A percentile compares a stretch with the other conserved stretches of the same genome.
Conservation (phyloP, 1,139 yeast species). For the Yamadazyma dendronema region DNA sequence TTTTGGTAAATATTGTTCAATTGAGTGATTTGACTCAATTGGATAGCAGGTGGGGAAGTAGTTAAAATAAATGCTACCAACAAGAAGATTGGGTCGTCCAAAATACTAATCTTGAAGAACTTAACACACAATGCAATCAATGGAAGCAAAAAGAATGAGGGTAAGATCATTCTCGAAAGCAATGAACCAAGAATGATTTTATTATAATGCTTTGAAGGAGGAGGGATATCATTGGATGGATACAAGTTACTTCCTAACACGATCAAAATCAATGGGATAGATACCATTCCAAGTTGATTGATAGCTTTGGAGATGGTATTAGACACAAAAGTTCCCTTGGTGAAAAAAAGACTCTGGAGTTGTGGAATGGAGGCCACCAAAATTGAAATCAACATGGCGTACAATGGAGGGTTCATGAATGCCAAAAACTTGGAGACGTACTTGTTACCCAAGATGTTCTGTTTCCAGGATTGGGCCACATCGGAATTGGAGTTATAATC, state of each 20-base stretch:
- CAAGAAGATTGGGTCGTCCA: slow-evolving; percentile 81
- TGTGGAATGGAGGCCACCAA: slow-evolving; percentile 79
- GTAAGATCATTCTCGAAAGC: slow-evolving; percentile 73
- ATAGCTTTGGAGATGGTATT: slow-evolving; percentile 78
- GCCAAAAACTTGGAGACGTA: slow-evolving; percentile 7
- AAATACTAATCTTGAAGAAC: slow-evolving; percentile 61
- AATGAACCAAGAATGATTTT: slow-evolving; percentile 67
- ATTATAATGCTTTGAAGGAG: slow-evolving; percentile 56
- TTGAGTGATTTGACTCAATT: slow-evolving; percentile 78
- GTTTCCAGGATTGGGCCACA: not conserved
- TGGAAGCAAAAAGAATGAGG: slow-evolving; percentile 67
- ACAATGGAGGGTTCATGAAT: slow-evolving; percentile 92
- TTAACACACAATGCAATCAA: slow-evolving; percentile 65
- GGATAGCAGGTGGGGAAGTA: slow-evolving; percentile 83
- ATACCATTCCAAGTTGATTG: slow-evolving; percentile 78
- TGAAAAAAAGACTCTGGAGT: slow-evolving; percentile 65
- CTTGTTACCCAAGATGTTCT: slow-evolving; percentile 2
- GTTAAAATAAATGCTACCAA: slow-evolving; percentile 75
- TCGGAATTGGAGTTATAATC: no score
- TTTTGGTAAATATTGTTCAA: slow-evolving; percentile 71
- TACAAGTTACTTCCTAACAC: slow-evolving; percentile 75
- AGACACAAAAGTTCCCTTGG: slow-evolving; percentile 54
- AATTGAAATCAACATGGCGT: slow-evolving; percentile 84
- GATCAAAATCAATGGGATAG: slow-evolving; percentile 79
- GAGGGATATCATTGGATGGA: slow-evolving; percentile 65